These are phyloP conservation scores for Bipolaris oryzae DNA, from an alignment of 2,329 filamentous ascomycete genomes.

Conservation along the genomic window DNA sequence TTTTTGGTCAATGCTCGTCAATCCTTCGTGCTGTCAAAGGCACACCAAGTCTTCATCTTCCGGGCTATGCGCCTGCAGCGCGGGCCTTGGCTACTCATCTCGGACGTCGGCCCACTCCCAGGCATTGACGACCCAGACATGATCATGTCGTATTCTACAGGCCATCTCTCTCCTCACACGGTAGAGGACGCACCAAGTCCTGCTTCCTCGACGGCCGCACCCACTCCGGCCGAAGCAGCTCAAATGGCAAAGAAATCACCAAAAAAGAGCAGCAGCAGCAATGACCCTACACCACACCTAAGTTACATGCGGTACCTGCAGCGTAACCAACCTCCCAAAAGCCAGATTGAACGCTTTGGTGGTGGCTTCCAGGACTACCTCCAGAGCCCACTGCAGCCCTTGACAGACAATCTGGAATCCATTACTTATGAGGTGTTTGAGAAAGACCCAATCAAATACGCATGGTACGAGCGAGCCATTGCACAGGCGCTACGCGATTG, in stretches of 20 bases:
- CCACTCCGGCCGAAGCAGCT: slow-evolving; percentile 72
- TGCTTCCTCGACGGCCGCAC: slow-evolving; percentile 48
- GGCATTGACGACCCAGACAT: slow-evolving; percentile 52
- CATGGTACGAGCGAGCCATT: slow-evolving; percentile 89
- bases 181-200: slow-evolving; percentile 48
- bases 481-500: slow-evolving; percentile 82
- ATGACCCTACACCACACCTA: slow-evolving; percentile 68
- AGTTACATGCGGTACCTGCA: slow-evolving; percentile 86
- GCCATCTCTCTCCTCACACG: slow-evolving; percentile 51
- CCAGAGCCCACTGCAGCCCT: slow-evolving; percentile 89
- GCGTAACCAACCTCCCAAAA: slow-evolving; percentile 72
- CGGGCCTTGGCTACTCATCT: slow-evolving; percentile 65
- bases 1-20: slow-evolving; percentile 66
- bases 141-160: slow-evolving; percentile 46
- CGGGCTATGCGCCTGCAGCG: slow-evolving; percentile 63
- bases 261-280: slow-evolving; percentile 55
- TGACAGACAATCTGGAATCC: slow-evolving; percentile 95
- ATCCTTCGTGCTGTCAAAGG: slow-evolving; percentile 63
- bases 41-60: slow-evolving; percentile 63
- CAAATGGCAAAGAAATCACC: slow-evolving; percentile 42
- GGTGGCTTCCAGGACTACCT: slow-evolving; percentile 89
- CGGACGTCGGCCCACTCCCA: slow-evolving; percentile 62
- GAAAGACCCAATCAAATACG: slow-evolving; percentile 96
- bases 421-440: slow-evolving; percentile 99
- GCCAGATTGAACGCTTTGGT: slow-evolving; percentile 69